These are phyloP conservation scores for Clarireedia hainanense DNA, from an alignment of 2,329 filamentous ascomycete genomes.

Conservation along the genomic window DNA sequence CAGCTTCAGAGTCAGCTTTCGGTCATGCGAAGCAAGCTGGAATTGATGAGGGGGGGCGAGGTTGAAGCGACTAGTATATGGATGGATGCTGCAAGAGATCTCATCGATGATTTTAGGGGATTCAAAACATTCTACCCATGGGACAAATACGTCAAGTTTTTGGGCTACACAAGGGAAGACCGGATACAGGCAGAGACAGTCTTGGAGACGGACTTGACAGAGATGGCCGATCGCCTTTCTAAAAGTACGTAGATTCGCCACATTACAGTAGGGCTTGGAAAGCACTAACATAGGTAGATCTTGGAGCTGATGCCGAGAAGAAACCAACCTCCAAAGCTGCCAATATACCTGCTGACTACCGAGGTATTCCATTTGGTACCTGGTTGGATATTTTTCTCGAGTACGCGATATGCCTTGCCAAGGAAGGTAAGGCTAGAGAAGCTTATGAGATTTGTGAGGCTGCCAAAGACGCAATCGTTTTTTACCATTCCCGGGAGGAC, in stretches of 20 bases:
- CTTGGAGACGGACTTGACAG: conserved; percentile 22
- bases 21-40: conserved; percentile 35
- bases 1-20: conserved; percentile 31
- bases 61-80: conserved; percentile 32
- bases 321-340: conserved; percentile 7
- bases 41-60: conserved; percentile 26
- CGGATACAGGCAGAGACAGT: conserved; percentile 19
- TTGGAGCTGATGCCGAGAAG: conserved; percentile 19
- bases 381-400: conserved; percentile 91
- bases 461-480: conserved; percentile 74
- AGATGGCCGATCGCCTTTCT: conserved; percentile 25
- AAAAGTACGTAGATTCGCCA: conserved; percentile 16
- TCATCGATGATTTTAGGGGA: conserved; percentile 56
- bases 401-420: conserved; percentile 71
- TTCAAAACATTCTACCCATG: conserved; percentile 58
- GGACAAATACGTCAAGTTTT: conserved; percentile 56
- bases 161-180: conserved; percentile 33
- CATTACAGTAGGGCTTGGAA: background rate
- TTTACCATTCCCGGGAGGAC: conserved; percentile 60
- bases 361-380: conserved; percentile 70
- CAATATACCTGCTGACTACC: conserved; percentile 41
- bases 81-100: conserved; percentile 50
- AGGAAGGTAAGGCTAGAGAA: conserved; percentile 56
- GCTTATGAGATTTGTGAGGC: conserved; percentile 76
- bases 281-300: conserved; percentile 18